Evolutionary conservation across 768 basidiomycete species (phyloP).

Genomic region (Termitomyces sp.): DNA sequence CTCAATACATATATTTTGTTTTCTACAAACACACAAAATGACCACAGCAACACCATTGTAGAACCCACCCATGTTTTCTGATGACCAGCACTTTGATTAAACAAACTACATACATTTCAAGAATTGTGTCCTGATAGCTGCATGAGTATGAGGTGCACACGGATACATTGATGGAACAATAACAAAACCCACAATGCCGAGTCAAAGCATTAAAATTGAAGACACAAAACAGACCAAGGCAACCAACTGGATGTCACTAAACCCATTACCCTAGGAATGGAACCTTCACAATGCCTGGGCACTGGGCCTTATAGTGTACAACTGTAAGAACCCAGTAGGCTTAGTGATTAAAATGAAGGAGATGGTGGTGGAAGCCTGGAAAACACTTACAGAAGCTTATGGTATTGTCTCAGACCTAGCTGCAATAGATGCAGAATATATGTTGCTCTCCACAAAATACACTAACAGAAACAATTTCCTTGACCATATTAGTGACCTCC

Average conservation of each 20-base stretch:
- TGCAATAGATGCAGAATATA: constrained; percentile 5
- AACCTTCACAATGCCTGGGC: background rate
- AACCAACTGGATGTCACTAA: background rate
- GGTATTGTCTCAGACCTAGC: constrained; percentile 7
- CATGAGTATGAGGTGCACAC: no score
- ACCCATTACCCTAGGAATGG: background rate
- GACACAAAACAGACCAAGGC: no score
- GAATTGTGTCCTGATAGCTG: background rate
- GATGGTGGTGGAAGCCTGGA: constrained; percentile 14
- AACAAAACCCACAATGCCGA: background rate
- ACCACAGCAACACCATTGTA: no score
- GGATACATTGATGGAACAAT: background rate
- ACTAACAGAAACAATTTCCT: constrained; percentile 7
- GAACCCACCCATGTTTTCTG: no score
- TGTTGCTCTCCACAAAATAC: constrained; percentile 5
- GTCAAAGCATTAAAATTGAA: no score
- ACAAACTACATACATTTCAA: background rate
- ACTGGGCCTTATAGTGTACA: background rate
- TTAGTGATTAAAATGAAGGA: constrained; percentile 3
- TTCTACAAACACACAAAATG: no score
- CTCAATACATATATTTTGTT: no score
- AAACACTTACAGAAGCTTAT: constrained; percentile 10
- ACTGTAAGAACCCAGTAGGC: background rate
- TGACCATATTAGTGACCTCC: constrained; percentile 11
- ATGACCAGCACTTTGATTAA: no score